Evolutionary conservation across 1,139 yeast genomes (phyloP).

Genomic region (Nakaseomyces uthaithaninus): DNA sequence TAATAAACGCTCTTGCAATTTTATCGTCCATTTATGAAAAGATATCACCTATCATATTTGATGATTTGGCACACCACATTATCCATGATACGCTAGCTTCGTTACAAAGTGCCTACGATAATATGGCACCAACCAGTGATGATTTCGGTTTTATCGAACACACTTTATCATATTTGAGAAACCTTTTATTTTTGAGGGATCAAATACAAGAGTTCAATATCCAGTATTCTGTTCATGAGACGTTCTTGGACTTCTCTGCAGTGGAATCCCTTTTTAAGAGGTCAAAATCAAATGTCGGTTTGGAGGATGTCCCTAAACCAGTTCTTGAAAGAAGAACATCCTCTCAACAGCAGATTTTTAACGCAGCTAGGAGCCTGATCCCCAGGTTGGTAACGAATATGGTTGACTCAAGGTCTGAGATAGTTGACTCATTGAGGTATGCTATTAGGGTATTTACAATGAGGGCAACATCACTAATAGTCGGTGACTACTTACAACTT

Average conservation of each 20-base stretch:
- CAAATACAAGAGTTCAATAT: slow-evolving; percentile 77
- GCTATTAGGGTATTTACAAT: slow-evolving; percentile 58
- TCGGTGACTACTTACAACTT: slow-evolving; percentile 22
- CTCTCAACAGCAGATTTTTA: slow-evolving; percentile 37
- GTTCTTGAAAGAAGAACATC: slow-evolving; percentile 10
- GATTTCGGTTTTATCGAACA: slow-evolving; percentile 42
- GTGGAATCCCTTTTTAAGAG: slow-evolving; percentile 46
- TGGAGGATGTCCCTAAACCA: slow-evolving; percentile 25
- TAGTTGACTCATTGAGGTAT: slow-evolving; percentile 63
- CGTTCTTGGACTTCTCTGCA: slow-evolving; percentile 74
- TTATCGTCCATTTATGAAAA: slow-evolving; percentile 74
- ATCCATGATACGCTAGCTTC: slow-evolving; percentile 70
- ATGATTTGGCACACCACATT: slow-evolving; percentile 80
- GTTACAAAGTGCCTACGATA: slow-evolving; percentile 44
- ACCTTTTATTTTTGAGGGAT: slow-evolving; percentile 59
- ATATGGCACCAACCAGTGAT: slow-evolving; percentile 27
- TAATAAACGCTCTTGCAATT: slow-evolving; percentile 60
- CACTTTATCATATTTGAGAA: slow-evolving; percentile 60
- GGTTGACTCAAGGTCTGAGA: slow-evolving; percentile 76
- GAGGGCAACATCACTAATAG: slow-evolving; percentile 34
- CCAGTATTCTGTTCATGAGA: slow-evolving; percentile 63
- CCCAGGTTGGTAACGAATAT: slow-evolving; percentile 80
- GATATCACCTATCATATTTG: slow-evolving; percentile 68
- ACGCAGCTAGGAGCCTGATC: slow-evolving; percentile 55
- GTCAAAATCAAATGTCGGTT: slow-evolving; percentile 25